These are phyloP conservation scores for Metschnikowia chrysomelidarum DNA, from an alignment of 805 yeast genomes.

Conservation along the genomic window DNA sequence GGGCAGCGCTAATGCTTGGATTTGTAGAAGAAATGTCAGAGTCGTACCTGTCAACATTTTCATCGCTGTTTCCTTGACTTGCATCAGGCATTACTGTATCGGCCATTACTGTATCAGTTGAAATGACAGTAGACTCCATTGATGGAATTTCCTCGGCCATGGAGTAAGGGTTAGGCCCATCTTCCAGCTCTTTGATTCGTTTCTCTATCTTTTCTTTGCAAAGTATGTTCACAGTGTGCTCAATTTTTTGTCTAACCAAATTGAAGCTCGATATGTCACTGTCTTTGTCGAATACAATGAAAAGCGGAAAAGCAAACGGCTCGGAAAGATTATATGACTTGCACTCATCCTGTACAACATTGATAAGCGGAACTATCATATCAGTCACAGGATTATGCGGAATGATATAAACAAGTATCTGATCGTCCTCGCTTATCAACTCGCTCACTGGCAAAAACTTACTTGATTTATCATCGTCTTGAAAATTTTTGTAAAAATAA, in stretches of 20 bases:
- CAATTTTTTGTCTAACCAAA: slow-evolving; percentile 54
- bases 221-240: slow-evolving; percentile 31
- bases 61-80: background rate
- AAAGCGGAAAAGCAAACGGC: slow-evolving; percentile 75
- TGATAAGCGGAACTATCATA: slow-evolving; percentile 58
- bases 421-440: slow-evolving; percentile 60
- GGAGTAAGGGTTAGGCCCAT: too few species aligned
- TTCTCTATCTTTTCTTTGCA: slow-evolving; percentile 23
- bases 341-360: slow-evolving; percentile 37
- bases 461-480: slow-evolving; percentile 51
- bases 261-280: slow-evolving; percentile 56
- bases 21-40: slow-evolving; percentile 53
- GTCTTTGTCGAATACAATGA: slow-evolving; percentile 52
- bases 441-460: slow-evolving; percentile 65
- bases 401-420: slow-evolving; percentile 57
- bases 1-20: slow-evolving; percentile 49
- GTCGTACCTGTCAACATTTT: slow-evolving; percentile 32
- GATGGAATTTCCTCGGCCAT: slow-evolving; percentile 3
- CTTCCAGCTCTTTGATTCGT: slow-evolving; percentile 23
- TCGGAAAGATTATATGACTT: slow-evolving; percentile 36
- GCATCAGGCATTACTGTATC: slow-evolving; percentile 22
- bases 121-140: too few species aligned
- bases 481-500: slow-evolving; percentile 69
- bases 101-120: slow-evolving; percentile 10
- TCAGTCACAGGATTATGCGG: slow-evolving; percentile 45